A percentile compares a stretch with the other conserved stretches of the same genome.
These are phyloP conservation scores for Golubevia pallescens DNA, from an alignment of 1,284 basidiomycete genomes.

Conservation along the genomic window DNA sequence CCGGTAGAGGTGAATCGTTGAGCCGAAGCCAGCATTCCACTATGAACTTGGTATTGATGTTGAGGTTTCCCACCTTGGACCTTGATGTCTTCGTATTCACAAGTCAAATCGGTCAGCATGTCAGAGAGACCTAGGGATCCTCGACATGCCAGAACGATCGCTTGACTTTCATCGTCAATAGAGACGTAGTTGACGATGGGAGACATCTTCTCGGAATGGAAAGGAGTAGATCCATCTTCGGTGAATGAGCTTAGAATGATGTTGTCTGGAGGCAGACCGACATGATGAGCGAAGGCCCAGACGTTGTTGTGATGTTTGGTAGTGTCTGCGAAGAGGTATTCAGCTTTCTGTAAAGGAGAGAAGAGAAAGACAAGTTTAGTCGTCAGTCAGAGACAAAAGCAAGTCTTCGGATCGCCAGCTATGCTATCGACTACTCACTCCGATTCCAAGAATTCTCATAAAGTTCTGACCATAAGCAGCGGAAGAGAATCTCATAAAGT, in stretches of 20 bases:
- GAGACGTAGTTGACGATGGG: conserved; percentile 50
- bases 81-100: conserved; percentile 34
- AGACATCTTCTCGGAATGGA: conserved; percentile 30
- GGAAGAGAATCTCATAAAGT: conserved; percentile 46
- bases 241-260: conserved; percentile 46
- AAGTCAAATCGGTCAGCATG: conserved; percentile 45
- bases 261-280: conserved; percentile 37
- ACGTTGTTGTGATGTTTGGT: conserved; percentile 44
- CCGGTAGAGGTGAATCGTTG: conserved; percentile 25
- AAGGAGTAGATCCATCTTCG: conserved; percentile 13
- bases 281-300: conserved; percentile 35
- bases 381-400: neutral
- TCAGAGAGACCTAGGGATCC: conserved; percentile 50
- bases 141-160: conserved; percentile 47
- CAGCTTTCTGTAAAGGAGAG: conserved; percentile 11
- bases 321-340: conserved; percentile 47
- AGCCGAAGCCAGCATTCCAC: conserved; percentile 44
- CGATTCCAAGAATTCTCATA: conserved; percentile 67
- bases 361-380: neutral
- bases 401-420: neutral
- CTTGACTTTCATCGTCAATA: conserved; percentile 34
- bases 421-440: conserved; percentile 30
- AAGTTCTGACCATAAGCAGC: conserved; percentile 63
- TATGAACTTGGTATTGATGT: conserved; percentile 39
- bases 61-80: conserved; percentile 32